Evolutionary conservation across 352 stramenopile species (phyloP).

Genomic region (Globisporangium paroecandrum): DNA sequence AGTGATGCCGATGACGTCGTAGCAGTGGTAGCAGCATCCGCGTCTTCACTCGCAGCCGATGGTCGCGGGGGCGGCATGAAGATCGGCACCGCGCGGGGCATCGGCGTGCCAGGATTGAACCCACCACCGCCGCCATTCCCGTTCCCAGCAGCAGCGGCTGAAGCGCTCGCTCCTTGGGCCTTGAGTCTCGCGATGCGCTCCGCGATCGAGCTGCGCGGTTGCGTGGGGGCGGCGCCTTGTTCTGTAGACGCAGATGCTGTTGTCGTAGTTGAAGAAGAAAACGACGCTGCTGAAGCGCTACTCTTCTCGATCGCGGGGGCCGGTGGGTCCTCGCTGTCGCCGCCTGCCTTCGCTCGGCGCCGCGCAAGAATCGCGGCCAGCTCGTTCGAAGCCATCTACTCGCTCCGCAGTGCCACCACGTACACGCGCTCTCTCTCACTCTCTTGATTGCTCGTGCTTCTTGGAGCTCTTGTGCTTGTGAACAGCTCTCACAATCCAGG

Average conservation of each 20-base stretch:
- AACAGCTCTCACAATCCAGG: neutral
- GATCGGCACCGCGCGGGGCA: slow-evolving; percentile 16
- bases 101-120: slow-evolving; percentile 6
- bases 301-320: slow-evolving; percentile 30
- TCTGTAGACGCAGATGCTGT: neutral
- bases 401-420: neutral
- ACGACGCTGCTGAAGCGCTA: slow-evolving; percentile 16
- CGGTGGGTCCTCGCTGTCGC: slow-evolving; percentile 25
- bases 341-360: slow-evolving; percentile 65
- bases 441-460: neutral
- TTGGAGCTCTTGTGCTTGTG: neutral
- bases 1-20: neutral
- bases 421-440: too few species aligned
- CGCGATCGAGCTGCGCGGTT: slow-evolving; percentile 50
- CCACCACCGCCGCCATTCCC: neutral
- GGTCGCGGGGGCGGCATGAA: slow-evolving; percentile 14
- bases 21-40: neutral
- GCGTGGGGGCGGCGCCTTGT: slow-evolving; percentile 4
- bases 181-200: slow-evolving; percentile 76
- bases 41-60: slow-evolving; percentile 16
- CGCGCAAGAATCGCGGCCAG: slow-evolving; percentile 77
- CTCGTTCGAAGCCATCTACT: slow-evolving; percentile 74
- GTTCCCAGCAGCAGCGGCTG: slow-evolving; percentile 18
- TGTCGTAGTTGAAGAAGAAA: slow-evolving; percentile 18
- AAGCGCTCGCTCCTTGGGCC: slow-evolving; percentile 50